Conservation (phyloP, 1,284 basidiomycete species). For the Pholiota adiposa region DNA sequence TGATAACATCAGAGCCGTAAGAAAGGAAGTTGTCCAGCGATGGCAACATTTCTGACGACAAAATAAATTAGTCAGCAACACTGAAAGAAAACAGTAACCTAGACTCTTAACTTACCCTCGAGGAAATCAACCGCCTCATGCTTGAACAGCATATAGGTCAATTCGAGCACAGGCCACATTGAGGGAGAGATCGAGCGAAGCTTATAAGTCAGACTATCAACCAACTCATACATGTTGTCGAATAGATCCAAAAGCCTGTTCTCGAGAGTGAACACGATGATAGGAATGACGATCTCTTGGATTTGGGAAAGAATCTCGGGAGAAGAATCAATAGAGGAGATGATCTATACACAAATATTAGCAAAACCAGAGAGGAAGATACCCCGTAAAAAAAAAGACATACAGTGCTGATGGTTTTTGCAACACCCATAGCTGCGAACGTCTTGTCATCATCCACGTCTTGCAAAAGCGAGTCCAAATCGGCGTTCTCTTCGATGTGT, state of each 20-base stretch:
- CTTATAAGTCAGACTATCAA: slow-evolving; percentile 87
- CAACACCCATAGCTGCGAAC: slow-evolving; percentile 83
- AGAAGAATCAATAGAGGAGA: slow-evolving; percentile 73
- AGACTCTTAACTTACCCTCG: slow-evolving; percentile 58
- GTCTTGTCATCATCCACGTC: slow-evolving; percentile 81
- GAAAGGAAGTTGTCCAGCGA: slow-evolving; percentile 91
- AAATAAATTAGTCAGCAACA: neutral
- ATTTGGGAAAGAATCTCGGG: slow-evolving; percentile 81
- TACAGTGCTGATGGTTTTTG: slow-evolving; percentile 80
- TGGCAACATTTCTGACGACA: slow-evolving; percentile 79
- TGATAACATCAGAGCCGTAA: slow-evolving; percentile 81
- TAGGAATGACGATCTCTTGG: slow-evolving; percentile 82
- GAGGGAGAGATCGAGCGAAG: slow-evolving; percentile 74
- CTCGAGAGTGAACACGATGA: slow-evolving; percentile 80
- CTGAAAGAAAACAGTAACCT: neutral
- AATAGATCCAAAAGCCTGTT: slow-evolving; percentile 83
- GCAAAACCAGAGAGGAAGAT: neutral
- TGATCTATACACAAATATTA: slow-evolving; percentile 47
- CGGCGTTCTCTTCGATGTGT: slow-evolving; percentile 47
- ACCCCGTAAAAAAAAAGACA: slow-evolving; percentile 27
- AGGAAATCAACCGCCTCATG: slow-evolving; percentile 85
- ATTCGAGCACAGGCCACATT: slow-evolving; percentile 89
- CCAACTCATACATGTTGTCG: slow-evolving; percentile 87
- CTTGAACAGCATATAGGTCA: slow-evolving; percentile 87
- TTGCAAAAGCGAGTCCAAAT: slow-evolving; percentile 55